phyloP scores from a whole-genome alignment of 2,329 filamentous ascomycete species.

The Fusarium sacchari region DNA sequence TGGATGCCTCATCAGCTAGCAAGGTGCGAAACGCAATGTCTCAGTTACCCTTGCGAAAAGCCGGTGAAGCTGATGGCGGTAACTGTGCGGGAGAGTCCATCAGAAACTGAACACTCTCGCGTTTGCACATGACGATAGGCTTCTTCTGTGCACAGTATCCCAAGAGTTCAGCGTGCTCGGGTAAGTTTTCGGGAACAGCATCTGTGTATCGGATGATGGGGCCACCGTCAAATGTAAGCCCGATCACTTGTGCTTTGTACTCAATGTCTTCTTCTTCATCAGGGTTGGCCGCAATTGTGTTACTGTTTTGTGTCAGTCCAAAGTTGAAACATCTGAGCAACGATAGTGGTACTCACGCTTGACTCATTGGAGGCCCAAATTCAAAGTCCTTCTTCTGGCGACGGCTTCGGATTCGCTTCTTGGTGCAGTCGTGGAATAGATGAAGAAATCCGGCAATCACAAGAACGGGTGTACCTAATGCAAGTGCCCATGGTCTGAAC shows the following conservation, averaged over 20 bases:
- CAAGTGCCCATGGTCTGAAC: slow-evolving; percentile 64
- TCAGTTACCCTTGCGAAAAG: slow-evolving; percentile 19
- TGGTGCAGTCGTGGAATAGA: slow-evolving; percentile 56
- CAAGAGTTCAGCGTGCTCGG: slow-evolving; percentile 49
- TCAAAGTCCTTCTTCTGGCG: slow-evolving; percentile 38
- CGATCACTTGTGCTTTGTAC: slow-evolving; percentile 52
- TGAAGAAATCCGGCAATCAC: slow-evolving; percentile 66
- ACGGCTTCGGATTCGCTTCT: slow-evolving; percentile 49
- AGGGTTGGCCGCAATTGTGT: slow-evolving; percentile 50
- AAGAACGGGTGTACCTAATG: slow-evolving; percentile 68
- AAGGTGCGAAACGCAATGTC: neutral
- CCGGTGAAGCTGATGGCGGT: slow-evolving; percentile 7
- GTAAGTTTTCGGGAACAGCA: slow-evolving; percentile 46
- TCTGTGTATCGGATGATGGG: slow-evolving; percentile 58
- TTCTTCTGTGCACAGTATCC: slow-evolving; percentile 49
- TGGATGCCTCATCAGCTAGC: neutral
- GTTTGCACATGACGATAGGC: slow-evolving; percentile 53
- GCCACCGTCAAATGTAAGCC: slow-evolving; percentile 57
- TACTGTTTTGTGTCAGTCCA: slow-evolving; percentile 41
- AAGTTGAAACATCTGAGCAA: neutral
- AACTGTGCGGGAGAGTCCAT: slow-evolving; percentile 29
- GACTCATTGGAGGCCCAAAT: slow-evolving; percentile 53
- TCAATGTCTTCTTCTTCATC: slow-evolving; percentile 50
- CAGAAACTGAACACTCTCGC: slow-evolving; percentile 49
- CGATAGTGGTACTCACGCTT: slow-evolving; percentile 50